phyloP scores from a whole-genome alignment of 495 filamentous ascomycete species.

The Daldinia bambusicola region DNA sequence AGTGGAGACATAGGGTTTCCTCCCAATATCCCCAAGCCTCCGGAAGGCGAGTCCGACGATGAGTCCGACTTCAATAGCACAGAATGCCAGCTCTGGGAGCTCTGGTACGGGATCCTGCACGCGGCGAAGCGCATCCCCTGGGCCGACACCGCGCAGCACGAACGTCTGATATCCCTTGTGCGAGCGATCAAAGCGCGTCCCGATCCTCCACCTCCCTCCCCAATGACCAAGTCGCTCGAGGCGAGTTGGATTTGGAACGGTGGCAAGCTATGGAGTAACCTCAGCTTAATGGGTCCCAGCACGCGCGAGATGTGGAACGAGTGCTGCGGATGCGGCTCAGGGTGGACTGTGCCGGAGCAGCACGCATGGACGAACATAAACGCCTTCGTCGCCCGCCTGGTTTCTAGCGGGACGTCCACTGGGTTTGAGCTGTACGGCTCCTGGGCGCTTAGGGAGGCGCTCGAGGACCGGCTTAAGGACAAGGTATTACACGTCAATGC shows the following conservation, averaged over 20 bases:
- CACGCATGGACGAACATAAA: conserved; percentile 22
- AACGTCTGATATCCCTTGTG: conserved; percentile 14
- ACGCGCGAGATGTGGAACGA: conserved; percentile 28
- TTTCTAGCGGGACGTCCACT: neutral
- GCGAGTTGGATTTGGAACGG: conserved; percentile 9
- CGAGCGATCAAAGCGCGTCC: conserved; percentile 7
- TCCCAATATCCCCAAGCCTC: no score
- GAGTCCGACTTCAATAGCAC: neutral
- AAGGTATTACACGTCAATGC: neutral
- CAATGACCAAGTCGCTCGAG: neutral
- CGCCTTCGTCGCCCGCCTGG: conserved; percentile 26
- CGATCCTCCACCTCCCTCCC: neutral
- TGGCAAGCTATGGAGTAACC: conserved; percentile 10
- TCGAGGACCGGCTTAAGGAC: neutral
- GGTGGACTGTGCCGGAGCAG: conserved; percentile 22
- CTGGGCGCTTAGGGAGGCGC: conserved; percentile 39
- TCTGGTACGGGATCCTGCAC: conserved; percentile 29
- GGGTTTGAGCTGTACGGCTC: conserved; percentile 12
- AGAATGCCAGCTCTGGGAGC: conserved; percentile 18
- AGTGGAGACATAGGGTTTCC: no score
- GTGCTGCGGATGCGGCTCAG: conserved; percentile 20
- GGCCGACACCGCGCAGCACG: conserved; percentile 15
- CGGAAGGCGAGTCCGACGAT: conserved; percentile 2
- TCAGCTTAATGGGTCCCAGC: conserved; percentile 15
- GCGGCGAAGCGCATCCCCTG: conserved; percentile 31